These are phyloP conservation scores for Vitis labrusca DNA, from an alignment of 164 flowering plant genomes.

Conservation along the genomic window DNA sequence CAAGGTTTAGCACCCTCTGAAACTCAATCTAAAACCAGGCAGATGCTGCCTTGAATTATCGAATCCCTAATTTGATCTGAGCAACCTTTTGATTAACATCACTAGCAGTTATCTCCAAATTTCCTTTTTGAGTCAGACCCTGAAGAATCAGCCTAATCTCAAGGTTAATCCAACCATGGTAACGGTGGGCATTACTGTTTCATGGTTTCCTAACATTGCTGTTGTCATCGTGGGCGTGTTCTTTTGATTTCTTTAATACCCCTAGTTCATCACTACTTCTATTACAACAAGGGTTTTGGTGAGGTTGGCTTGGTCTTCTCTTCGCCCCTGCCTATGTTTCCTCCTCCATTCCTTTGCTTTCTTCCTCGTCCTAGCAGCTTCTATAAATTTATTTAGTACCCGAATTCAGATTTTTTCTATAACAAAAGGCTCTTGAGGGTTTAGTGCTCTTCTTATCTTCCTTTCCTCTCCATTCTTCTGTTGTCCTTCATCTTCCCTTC, in stretches of 20 bases:
- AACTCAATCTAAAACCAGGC: no score
- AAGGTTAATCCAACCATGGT: neutral
- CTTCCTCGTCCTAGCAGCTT: no score
- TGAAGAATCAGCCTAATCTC: no score
- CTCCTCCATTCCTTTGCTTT: slow-evolving; percentile 2
- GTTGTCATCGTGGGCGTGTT: slow-evolving; percentile 13
- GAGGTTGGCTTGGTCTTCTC: slow-evolving; percentile 16
- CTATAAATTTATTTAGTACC: neutral
- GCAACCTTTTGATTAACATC: no score
- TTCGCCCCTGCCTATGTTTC: slow-evolving; percentile 3
- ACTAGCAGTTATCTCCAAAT: no score
- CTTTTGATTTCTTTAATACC: slow-evolving; percentile 1
- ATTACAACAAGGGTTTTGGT: slow-evolving; percentile 13
- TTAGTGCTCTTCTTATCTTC: neutral
- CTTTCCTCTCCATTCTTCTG: neutral
- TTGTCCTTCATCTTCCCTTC: neutral
- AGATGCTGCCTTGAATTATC: no score
- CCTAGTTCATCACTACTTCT: neutral
- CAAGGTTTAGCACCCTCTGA: neutral
- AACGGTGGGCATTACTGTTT: neutral
- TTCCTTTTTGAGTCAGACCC: no score
- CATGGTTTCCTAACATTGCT: slow-evolving; percentile 1
- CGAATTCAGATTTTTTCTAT: neutral
- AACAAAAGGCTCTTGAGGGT: neutral
- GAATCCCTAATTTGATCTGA: no score